Evolutionary conservation across 2,329 filamentous ascomycete genomes (phyloP), one percentile per base, ranked within the genome.

Genomic region (Truncatella angustata): DNA sequence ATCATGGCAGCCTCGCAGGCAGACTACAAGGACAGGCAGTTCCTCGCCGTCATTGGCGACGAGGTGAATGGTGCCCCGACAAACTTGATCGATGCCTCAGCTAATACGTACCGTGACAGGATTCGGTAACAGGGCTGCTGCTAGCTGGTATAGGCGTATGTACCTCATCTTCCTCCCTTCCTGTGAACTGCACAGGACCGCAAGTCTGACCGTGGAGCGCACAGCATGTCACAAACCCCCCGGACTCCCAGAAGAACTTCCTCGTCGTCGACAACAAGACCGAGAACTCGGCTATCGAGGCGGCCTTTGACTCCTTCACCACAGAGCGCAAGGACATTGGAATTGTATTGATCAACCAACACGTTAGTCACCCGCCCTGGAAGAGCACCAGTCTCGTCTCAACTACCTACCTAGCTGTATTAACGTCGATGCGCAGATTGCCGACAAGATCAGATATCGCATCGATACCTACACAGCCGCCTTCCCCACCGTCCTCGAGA

Each of bases 31-130:
- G 91, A 97, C 74, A 84, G 94, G 65, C 88, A 99, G 74, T 96
- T 99, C 69, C 84, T 99, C 54, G 94, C 94, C 58, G 93, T 99
- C 45, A 99, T 99, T 68, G 94, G 94, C 49, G 94, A 99, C 72
- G 94, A 99, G 84, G 94, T 90, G 68, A 58, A n/a, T 16, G 12
- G n/a, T n/a, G n/a, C n/a, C n/a, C n/a, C n/a, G n/a, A n/a, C n/a
- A n/a, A n/a, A n/a, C n/a, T n/a, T n/a, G n/a, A n/a, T n/a, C n/a
- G n/a, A n/a, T n/a, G n/a, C 12, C 23, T 39, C 40, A 3, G 24
- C 43, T 35, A 14, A 30, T 68, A 46, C 20, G 9, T 21, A 20
- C 20, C 52, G 32, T 21, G 5, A 32, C 63, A 99, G 94, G 90
- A 95, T 75, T 96, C 94, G 44, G 92, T 97, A 53, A 99, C 94